A percentile compares a stretch with the other conserved stretches of the same genome.
Evolutionary conservation across 2,329 filamentous ascomycete genomes (phyloP).

Genomic region (Lachnellula arida): DNA sequence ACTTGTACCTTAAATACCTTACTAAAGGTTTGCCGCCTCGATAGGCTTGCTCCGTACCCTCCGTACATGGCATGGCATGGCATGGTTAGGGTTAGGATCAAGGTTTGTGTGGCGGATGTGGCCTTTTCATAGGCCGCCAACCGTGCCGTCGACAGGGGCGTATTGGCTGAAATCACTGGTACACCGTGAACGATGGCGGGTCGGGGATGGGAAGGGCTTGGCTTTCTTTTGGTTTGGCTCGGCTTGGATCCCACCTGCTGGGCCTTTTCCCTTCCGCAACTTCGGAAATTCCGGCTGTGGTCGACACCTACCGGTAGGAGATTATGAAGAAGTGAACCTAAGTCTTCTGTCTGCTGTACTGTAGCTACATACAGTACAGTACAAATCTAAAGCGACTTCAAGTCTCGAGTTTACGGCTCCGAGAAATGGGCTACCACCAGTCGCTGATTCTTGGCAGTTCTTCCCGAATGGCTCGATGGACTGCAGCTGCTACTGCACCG

Average conservation of each 20-base stretch:
- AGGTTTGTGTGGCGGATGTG: constrained; percentile 12
- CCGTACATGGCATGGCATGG: not conserved
- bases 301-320: too few species aligned
- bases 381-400: too few species aligned
- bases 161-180: constrained; percentile 8
- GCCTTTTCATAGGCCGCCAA: constrained; percentile 16
- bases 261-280: not conserved
- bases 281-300: too few species aligned
- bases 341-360: too few species aligned
- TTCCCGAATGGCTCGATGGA: too few species aligned
- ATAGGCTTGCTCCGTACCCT: not conserved
- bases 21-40: constrained; percentile 8
- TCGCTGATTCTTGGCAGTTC: too few species aligned
- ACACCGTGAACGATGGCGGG: not conserved
- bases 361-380: too few species aligned
- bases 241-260: constrained; percentile 3
- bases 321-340: too few species aligned
- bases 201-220: not conserved
- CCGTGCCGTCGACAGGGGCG: constrained; percentile 12
- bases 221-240: too few species aligned
- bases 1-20: not conserved
- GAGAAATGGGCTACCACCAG: too few species aligned
- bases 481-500: too few species aligned
- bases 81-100: constrained; percentile 6
- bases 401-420: too few species aligned